A percentile compares a stretch with the other conserved stretches of the same genome.
Conservation (phyloP, 2,329 filamentous ascomycete species). For the Talaromyces sp. region DNA sequence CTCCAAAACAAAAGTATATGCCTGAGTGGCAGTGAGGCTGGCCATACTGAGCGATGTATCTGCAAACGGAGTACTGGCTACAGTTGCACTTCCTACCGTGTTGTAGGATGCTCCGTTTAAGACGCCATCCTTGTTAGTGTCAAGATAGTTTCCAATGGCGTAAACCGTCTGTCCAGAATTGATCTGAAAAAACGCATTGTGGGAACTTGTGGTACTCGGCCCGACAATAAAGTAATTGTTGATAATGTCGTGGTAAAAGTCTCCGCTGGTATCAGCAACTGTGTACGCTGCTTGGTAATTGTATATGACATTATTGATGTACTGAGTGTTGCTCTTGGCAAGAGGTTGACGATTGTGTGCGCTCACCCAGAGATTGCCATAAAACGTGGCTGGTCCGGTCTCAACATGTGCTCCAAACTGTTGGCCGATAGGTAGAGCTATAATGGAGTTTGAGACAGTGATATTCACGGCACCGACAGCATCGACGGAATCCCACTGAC, state of each 20-base stretch:
- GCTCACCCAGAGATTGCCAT: conserved; percentile 56
- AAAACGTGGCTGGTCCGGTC: conserved; percentile 50
- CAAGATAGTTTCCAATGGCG: conserved; percentile 53
- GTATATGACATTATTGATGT: conserved; percentile 52
- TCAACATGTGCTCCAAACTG: conserved; percentile 54
- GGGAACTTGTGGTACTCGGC: conserved; percentile 43
- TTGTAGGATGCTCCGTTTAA: conserved; percentile 41
- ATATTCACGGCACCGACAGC: conserved; percentile 48
- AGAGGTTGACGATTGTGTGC: conserved; percentile 59
- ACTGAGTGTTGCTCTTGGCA: conserved; percentile 57
- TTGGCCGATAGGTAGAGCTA: conserved; percentile 40
- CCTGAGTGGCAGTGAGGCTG: background rate
- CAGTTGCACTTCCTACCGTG: background rate
- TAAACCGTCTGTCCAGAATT: conserved; percentile 55
- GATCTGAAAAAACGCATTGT: conserved; percentile 54
- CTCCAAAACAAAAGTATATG: background rate
- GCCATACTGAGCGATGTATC: background rate
- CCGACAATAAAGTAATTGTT: conserved; percentile 59
- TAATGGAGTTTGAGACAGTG: conserved; percentile 54
- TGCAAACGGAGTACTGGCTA: background rate
- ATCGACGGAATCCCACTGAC: conserved; percentile 57
- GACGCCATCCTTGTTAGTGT: conserved; percentile 49
- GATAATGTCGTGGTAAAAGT: conserved; percentile 52
- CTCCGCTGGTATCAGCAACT: conserved; percentile 49
- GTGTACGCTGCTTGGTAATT: conserved; percentile 59